These are phyloP conservation scores for Lentinula edodes DNA, from an alignment of 768 basidiomycete species.

Conservation along the genomic window DNA sequence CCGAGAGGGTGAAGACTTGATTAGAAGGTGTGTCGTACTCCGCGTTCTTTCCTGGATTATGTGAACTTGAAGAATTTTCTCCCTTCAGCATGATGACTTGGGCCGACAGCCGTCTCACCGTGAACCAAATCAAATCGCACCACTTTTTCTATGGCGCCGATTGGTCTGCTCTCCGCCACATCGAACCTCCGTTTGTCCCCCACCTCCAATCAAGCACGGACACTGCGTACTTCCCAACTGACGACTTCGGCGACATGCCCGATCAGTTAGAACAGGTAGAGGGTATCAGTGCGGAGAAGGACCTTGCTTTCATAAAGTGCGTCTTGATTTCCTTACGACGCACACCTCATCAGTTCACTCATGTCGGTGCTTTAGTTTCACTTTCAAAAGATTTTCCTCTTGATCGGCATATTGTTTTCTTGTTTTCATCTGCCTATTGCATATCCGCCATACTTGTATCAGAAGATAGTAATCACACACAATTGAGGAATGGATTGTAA, in stretches of 20 bases:
- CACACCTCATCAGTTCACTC: background rate
- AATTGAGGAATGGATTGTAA: slow-evolving; percentile 2
- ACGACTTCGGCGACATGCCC: slow-evolving; percentile 74
- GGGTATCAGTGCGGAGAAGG: slow-evolving; percentile 59
- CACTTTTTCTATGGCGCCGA: slow-evolving; percentile 95
- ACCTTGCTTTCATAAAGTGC: slow-evolving; percentile 63
- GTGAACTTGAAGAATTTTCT: slow-evolving; percentile 8
- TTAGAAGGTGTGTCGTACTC: slow-evolving; percentile 58
- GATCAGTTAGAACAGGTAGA: slow-evolving; percentile 57
- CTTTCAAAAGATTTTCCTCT: slow-evolving; percentile 65
- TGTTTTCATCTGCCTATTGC: background rate
- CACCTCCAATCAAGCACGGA: slow-evolving; percentile 89
- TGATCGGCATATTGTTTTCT: background rate
- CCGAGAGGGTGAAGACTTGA: slow-evolving; percentile 85
- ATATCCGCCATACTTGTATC: background rate
- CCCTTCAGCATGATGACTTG: slow-evolving; percentile 75
- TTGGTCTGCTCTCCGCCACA: slow-evolving; percentile 87
- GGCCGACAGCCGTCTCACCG: slow-evolving; percentile 65
- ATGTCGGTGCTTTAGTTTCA: slow-evolving; percentile 50
- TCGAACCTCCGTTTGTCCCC: slow-evolving; percentile 95
- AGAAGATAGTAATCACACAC: slow-evolving; percentile 1
- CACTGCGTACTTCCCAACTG: slow-evolving; percentile 95
- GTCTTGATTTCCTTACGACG: slow-evolving; percentile 14
- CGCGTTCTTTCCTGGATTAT: background rate
- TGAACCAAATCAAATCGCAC: slow-evolving; percentile 87